phyloP scores from a whole-genome alignment of 1,284 basidiomycete genomes.

The Hemileia vastatrix region DNA sequence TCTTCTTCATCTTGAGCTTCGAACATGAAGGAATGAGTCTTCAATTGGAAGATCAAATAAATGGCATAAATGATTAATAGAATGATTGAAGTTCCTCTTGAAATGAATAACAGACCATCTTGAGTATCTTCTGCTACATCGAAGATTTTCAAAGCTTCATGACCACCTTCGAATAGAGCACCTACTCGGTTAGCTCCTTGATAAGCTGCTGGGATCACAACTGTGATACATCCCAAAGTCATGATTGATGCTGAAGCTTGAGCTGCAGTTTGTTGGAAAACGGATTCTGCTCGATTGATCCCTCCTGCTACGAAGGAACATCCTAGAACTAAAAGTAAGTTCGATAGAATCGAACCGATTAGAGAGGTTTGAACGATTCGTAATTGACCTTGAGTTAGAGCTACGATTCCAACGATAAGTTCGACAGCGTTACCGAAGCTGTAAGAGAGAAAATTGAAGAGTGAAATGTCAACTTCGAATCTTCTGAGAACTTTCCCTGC shows the following conservation, averaged over 20 bases:
- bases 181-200: too few species aligned
- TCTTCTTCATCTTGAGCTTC: slow-evolving; percentile 48
- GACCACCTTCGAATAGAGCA: slow-evolving; percentile 16
- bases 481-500: not conserved
- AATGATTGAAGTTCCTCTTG: slow-evolving; percentile 38
- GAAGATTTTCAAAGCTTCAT: slow-evolving; percentile 22
- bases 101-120: slow-evolving; percentile 39
- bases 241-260: slow-evolving; percentile 57
- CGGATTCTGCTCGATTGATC: slow-evolving; percentile 56
- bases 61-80: slow-evolving; percentile 38
- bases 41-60: slow-evolving; percentile 49
- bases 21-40: slow-evolving; percentile 51
- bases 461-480: not conserved
- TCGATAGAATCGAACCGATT: slow-evolving; percentile 75
- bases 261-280: slow-evolving; percentile 69
- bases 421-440: slow-evolving; percentile 56
- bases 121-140: slow-evolving; percentile 22
- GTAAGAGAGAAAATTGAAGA: too few species aligned
- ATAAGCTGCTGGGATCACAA: slow-evolving; percentile 35
- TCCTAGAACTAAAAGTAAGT: slow-evolving; percentile 73
- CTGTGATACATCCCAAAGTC: slow-evolving; percentile 30
- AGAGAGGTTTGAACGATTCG: too few species aligned
- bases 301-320: slow-evolving; percentile 70
- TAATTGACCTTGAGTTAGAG: slow-evolving; percentile 33
- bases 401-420: slow-evolving; percentile 42